Evolutionary conservation across 1,284 basidiomycete genomes (phyloP).

Genomic region (Fomitopsis schrenkii): DNA sequence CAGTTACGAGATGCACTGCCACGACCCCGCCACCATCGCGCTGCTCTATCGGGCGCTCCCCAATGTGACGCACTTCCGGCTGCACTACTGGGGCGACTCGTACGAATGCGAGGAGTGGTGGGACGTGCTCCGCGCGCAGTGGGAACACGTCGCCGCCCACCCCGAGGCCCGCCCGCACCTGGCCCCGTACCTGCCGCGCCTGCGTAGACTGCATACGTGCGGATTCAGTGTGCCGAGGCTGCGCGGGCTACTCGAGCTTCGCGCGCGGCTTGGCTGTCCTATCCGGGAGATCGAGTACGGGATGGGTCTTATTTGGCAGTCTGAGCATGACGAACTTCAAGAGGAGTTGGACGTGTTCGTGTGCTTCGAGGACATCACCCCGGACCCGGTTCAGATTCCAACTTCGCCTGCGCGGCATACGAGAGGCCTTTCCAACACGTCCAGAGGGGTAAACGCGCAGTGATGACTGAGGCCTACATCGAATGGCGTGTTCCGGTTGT

Average conservation of each 20-base stretch:
- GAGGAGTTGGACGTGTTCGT: neutral
- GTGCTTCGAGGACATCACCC: neutral
- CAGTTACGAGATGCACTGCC: neutral
- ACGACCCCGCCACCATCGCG: neutral
- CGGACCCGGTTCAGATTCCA: slow-evolving; percentile 12
- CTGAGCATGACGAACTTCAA: neutral
- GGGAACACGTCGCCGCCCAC: neutral
- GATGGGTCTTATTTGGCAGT: neutral
- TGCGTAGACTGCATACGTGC: neutral
- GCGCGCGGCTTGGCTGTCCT: neutral
- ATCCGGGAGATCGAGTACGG: neutral
- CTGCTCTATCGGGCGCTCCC: neutral
- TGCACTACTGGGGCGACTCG: neutral
- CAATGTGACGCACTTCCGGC: neutral
- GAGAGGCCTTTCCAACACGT: too few species aligned
- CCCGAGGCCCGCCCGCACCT: neutral
- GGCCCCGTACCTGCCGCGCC: neutral
- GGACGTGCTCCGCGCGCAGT: neutral
- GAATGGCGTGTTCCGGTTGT: too few species aligned
- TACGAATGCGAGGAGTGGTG: neutral
- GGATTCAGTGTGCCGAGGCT: neutral
- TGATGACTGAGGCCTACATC: too few species aligned
- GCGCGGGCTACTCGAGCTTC: neutral
- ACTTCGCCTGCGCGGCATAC: too few species aligned
- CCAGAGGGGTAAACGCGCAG: too few species aligned